Evolutionary conservation across 1,284 basidiomycete genomes (phyloP), one percentile per base, ranked within the genome.

Genomic region (Rhodotorula sp.): DNA sequence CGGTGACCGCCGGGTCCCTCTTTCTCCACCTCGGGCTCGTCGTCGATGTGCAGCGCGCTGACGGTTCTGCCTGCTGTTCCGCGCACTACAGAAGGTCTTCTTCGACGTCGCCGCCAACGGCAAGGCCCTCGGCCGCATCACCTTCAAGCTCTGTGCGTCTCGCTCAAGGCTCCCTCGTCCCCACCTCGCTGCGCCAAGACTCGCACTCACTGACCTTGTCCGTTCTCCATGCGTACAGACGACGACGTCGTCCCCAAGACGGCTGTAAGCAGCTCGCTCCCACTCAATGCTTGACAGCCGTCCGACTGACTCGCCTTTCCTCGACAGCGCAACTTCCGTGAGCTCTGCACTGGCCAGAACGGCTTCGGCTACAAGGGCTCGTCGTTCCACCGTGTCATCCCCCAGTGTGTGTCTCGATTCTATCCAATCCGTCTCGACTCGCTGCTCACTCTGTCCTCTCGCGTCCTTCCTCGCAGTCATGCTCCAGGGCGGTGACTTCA

Each of bases 381-480:
- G 66, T 84, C 85, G n/a, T 95, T 97, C 85, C 93, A 97, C 84
- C 89, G 93, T 74, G 88, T 97, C 71, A 97, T 97, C 85, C 84
- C 80, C 74, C 66, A 83, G 73, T 84, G 67, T 68, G 27, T 53
- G 70, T 34, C 5, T 34, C 2, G 34, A 34, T 5, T 5, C 34
- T 44, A 13, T 54, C 25, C n/a, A 4, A 9, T 7, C 50, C 1
- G 4, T 13, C 16, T 58, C 34, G 34, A 14, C 34, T 12, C n/a
- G 42, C 25, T 13, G 4, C 67, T 68, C 44, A 56, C 50, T 34
- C 34, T 34, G 34, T 34, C 34, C 34, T 34, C 23, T 52, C 45
- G 44, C 34, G 13, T 19, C 56, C 27, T 19, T 54, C 25, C 21
- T 77, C 76, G 79, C 80, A 79, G 82, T 83, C 75, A 83, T 83